phyloP scores from a whole-genome alignment of 2,329 filamentous ascomycete species.

The Aspergillus clavatus region DNA sequence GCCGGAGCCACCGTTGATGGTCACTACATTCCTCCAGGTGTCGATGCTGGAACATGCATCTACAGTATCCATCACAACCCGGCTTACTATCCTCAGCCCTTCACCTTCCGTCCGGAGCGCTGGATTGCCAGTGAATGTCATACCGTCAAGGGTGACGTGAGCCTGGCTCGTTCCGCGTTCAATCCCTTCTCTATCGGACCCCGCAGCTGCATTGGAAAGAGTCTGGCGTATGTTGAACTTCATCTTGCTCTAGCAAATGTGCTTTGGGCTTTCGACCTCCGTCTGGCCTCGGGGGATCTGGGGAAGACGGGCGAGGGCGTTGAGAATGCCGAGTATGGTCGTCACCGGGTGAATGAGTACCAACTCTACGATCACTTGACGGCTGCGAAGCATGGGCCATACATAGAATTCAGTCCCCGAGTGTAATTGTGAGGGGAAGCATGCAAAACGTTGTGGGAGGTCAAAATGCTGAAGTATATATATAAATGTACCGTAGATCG shows the following conservation, averaged over 20 bases:
- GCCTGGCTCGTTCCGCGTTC: conserved; percentile 8
- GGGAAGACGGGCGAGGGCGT: not conserved
- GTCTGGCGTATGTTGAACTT: conserved; percentile 19
- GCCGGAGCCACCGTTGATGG: conserved; percentile 28
- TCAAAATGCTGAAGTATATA: too few species aligned
- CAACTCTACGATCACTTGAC: not conserved
- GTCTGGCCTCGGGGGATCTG: not conserved
- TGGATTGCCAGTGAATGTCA: conserved; percentile 22
- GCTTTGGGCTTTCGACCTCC: not conserved
- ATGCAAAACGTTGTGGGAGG: too few species aligned
- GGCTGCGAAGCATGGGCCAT: not conserved
- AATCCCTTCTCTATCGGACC: conserved; percentile 21
- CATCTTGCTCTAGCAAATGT: conserved; percentile 13
- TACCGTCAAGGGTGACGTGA: conserved; percentile 11
- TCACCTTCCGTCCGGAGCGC: conserved; percentile 27
- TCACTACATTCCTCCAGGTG: conserved; percentile 24
- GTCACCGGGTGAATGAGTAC: not conserved
- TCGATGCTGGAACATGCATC: conserved; percentile 22
- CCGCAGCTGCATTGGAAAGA: conserved; percentile 20
- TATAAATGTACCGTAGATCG: too few species aligned
- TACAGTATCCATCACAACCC: conserved; percentile 31
- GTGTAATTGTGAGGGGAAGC: not conserved
- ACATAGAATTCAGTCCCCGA: not conserved
- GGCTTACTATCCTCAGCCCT: conserved; percentile 27
- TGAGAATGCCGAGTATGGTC: not conserved